Conservation (phyloP, 305 asterid species). For the Petunia hybrid region DNA sequence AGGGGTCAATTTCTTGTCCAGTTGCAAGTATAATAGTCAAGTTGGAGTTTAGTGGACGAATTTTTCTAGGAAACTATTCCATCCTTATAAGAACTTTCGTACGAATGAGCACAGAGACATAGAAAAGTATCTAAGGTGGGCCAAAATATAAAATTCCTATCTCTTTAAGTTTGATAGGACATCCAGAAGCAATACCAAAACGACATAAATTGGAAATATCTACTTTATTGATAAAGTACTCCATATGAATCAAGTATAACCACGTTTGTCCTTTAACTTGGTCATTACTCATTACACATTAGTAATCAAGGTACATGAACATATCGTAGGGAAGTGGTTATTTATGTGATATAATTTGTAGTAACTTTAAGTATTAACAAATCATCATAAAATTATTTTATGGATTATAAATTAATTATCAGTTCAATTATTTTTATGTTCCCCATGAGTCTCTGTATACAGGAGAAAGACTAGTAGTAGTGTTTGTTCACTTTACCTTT, state of each 20-base stretch:
- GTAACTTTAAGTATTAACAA: background rate
- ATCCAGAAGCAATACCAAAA: too few relatives aligned
- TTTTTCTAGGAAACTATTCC: background rate
- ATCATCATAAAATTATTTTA: background rate
- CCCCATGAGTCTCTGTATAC: too few relatives aligned
- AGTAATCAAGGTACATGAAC: too few relatives aligned
- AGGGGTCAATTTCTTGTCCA: background rate
- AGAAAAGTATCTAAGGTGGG: background rate
- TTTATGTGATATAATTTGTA: background rate
- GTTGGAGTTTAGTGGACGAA: background rate
- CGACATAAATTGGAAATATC: background rate
- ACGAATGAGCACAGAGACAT: background rate
- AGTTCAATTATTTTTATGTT: background rate
- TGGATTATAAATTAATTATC: background rate
- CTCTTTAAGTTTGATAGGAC: too few relatives aligned
- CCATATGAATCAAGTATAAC: too few relatives aligned
- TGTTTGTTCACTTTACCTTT: too few relatives aligned
- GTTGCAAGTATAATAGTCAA: background rate
- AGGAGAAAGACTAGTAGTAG: too few relatives aligned
- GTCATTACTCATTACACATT: too few relatives aligned
- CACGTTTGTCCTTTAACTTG: too few relatives aligned
- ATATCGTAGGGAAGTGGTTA: background rate
- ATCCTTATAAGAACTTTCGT: background rate
- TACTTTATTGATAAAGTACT: background rate
- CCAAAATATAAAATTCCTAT: background rate